These are phyloP conservation scores for Saccharomyces uvarum DNA, from an alignment of 1,139 yeast species.

Conservation along the genomic window DNA sequence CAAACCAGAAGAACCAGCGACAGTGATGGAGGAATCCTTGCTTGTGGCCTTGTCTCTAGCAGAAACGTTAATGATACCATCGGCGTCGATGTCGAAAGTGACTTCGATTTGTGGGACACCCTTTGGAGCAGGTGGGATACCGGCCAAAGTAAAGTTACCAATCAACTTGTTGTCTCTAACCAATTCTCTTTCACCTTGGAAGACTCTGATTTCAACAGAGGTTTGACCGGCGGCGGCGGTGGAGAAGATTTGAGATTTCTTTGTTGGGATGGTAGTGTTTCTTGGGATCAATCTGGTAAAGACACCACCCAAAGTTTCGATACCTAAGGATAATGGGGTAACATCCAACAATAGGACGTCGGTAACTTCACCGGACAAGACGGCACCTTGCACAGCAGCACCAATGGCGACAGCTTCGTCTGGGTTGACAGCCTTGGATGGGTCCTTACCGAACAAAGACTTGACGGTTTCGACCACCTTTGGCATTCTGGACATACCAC, in stretches of 20 bases:
- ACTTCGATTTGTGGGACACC: conserved; percentile 97
- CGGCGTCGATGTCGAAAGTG: conserved; percentile 88
- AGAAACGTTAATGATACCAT: conserved; percentile 87
- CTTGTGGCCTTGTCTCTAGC: conserved; percentile 96
- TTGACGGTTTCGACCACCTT: conserved; percentile 89
- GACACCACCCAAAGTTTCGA: conserved; percentile 96
- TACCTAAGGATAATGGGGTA: conserved; percentile 88
- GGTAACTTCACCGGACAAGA: conserved; percentile 80
- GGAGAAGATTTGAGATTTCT: conserved; percentile 91
- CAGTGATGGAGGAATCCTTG: conserved; percentile 86
- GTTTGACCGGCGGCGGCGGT: conserved; percentile 96
- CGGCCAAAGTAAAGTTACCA: conserved; percentile 89
- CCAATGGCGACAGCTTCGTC: conserved; percentile 97
- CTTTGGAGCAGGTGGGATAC: conserved; percentile 95
- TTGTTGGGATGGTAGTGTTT: conserved; percentile 93
- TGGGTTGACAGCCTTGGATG: conserved; percentile 92
- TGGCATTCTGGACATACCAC: conserved; percentile 98
- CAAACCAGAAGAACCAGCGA: conserved; percentile 93
- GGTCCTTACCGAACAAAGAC: conserved; percentile 84
- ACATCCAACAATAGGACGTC: conserved; percentile 83
- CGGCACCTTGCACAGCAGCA: conserved; percentile 98
- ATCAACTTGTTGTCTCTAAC: conserved; percentile 89
- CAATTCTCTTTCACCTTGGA: conserved; percentile 93
- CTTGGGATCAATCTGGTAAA: conserved; percentile 94
- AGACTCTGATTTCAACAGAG: conserved; percentile 88